Percentiles rank a stretch among this genome's conserved stretches.
phyloP scores from a whole-genome alignment of 768 basidiomycete genomes.

The Galerina sulciceps region DNA sequence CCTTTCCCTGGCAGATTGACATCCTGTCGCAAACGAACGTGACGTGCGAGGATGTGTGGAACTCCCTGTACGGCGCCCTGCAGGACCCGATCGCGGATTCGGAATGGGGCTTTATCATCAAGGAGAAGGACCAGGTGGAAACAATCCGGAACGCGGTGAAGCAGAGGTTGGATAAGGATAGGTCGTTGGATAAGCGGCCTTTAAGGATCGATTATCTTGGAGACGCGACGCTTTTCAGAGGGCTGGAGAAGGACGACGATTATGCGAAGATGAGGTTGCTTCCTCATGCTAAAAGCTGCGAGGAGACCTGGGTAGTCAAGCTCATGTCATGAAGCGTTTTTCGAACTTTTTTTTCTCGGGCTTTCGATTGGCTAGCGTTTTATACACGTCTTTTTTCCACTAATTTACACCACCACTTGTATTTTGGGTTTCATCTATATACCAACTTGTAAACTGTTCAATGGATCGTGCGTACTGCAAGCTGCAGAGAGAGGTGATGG shows the following conservation, averaged over 20 bases:
- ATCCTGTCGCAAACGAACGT: conserved; percentile 37
- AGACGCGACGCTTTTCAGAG: conserved; percentile 59
- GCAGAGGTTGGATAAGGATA: conserved; percentile 45
- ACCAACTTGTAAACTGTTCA: too few relatives aligned
- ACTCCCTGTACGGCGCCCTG: conserved; percentile 51
- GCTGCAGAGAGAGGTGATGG: too few relatives aligned
- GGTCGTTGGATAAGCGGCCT: conserved; percentile 35
- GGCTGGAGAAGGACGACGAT: conserved; percentile 63
- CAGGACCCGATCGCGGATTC: conserved; percentile 63
- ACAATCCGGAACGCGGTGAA: conserved; percentile 54
- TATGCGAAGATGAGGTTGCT: conserved; percentile 54
- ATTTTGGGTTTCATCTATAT: too few relatives aligned
- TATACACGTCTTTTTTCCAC: too few relatives aligned
- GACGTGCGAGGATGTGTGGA: conserved; percentile 61
- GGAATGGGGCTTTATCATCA: conserved; percentile 28
- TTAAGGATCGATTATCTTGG: conserved; percentile 72
- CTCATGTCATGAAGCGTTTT: conserved; percentile 18
- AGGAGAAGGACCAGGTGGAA: conserved; percentile 46
- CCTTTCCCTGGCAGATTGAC: conserved; percentile 35
- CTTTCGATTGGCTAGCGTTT: too few relatives aligned
- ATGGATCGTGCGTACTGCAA: too few relatives aligned
- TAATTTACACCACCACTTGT: too few relatives aligned
- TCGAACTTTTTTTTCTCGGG: neutral
- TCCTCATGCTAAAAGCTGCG: conserved; percentile 42
- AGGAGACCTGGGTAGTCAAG: conserved; percentile 67